Conservation (phyloP, 1,139 yeast species). For the Pneumocystis wakefieldiae region DNA sequence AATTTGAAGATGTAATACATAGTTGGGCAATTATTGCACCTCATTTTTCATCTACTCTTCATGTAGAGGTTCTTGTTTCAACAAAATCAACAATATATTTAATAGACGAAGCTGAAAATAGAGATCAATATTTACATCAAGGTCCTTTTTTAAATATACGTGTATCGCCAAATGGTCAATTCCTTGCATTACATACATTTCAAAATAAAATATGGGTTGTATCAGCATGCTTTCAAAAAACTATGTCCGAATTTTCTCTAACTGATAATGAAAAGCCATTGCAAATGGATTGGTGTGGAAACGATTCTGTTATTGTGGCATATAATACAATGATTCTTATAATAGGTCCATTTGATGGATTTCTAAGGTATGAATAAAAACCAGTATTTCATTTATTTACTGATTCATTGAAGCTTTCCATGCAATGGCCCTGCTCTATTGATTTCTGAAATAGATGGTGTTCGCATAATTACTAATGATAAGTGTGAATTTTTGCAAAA, state of each 20-base stretch:
- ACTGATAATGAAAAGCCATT: conserved; percentile 20
- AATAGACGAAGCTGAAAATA: conserved; percentile 19
- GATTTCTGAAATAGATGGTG: conserved; percentile 50
- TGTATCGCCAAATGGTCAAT: conserved; percentile 46
- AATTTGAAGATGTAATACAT: conserved; percentile 14
- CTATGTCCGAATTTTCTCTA: conserved; percentile 36
- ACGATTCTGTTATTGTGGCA: conserved; percentile 55
- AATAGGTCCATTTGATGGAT: conserved; percentile 57
- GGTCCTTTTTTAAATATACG: conserved; percentile 44
- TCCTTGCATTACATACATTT: conserved; percentile 42
- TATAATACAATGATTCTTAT: conserved; percentile 51
- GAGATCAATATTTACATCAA: conserved; percentile 29
- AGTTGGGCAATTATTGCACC: conserved; percentile 27
- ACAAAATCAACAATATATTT: conserved; percentile 17
- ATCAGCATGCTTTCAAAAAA: conserved; percentile 36
- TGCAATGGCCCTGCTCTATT: background rate
- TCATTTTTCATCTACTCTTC: conserved; percentile 19
- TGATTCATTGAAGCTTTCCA: background rate
- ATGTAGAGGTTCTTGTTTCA: conserved; percentile 24
- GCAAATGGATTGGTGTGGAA: conserved; percentile 68
- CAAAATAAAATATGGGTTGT: conserved; percentile 39
- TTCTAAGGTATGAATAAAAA: conserved; percentile 33
- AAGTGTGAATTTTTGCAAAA: conserved; percentile 50
- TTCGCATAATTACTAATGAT: conserved; percentile 45
- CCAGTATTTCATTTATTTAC: conserved; percentile 25